Evolutionary conservation across 2,329 filamentous ascomycete species (phyloP), one percentile per base, ranked within the genome.

Genomic region (Curvularia sp.): DNA sequence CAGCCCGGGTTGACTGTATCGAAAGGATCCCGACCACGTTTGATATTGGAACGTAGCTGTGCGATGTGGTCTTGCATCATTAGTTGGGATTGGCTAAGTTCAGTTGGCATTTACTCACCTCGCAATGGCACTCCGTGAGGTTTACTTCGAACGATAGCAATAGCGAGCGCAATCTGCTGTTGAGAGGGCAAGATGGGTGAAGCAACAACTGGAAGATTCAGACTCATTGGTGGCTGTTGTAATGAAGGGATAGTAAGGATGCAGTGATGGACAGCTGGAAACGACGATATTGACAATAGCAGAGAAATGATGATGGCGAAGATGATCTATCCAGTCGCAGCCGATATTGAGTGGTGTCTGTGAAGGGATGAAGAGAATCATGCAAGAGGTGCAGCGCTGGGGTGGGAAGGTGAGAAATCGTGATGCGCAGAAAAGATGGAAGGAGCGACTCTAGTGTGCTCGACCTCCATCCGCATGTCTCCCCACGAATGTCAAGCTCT

Each of bases 81-180:
- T 38, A 68, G 49, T 35, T 44, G 13, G 13, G 9, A 13, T 26
- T 20, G 12, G 30, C 5, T 30, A 9, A 13, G n/a, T 5, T n/a
- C 8, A 26, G 7, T 3, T 10, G 30, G 5, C 28, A 4, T 10
- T 7, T 13, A 13, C 6, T 56, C 10, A 75, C 77, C 75, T 71
- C 69, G 68, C 3, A 78, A 65, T 2, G 69, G 62, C 18, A 75
- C 56, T 0, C 66, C 70, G 5, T 59, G 43, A 5, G 80, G 79
- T 56, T 79, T 82, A 2, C 72, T 70, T 22, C 67, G 69, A n/a
- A 80, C 60, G n/a, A 79, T 62, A 4, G 73, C 71, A 42, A 78
- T 61, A 6, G 75, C 77, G 15, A 76, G 63, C 3, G 76, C 74
- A 18, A 74, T 53, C 42, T 76, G 72, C 10, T 72, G 58, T 13